These are phyloP conservation scores for Amaranthus tricolor DNA, from an alignment of 179 eudicot genomes.

Conservation along the genomic window DNA sequence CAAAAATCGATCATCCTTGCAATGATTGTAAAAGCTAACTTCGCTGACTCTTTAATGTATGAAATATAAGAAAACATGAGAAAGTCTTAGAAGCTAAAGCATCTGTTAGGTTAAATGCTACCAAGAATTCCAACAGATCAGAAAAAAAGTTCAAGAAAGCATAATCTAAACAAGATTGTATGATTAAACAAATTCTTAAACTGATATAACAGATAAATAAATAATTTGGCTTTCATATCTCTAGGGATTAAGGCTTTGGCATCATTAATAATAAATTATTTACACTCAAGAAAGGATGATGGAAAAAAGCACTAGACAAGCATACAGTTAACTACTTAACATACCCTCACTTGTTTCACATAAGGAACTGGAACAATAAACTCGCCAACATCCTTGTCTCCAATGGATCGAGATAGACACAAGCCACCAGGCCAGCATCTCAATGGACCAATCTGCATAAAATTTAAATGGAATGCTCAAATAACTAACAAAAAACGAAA, in stretches of 20 bases:
- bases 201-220: not conserved
- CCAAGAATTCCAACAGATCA: not conserved
- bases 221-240: not conserved
- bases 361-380: slow-evolving; percentile 91
- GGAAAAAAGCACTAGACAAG: not conserved
- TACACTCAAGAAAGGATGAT: not conserved
- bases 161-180: not conserved
- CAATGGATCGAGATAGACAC: slow-evolving; percentile 92
- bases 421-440: slow-evolving; percentile 99
- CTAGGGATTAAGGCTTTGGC: no score
- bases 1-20: not conserved
- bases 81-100: not conserved
- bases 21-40: not conserved
- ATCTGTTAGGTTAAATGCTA: not conserved
- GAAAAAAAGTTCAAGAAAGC: not conserved
- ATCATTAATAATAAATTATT: no score
- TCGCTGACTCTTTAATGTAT: not conserved
- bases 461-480: not conserved
- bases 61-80: not conserved
- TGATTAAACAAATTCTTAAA: not conserved
- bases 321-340: slow-evolving; percentile 26
- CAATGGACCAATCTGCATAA: slow-evolving; percentile 85
- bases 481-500: not conserved
- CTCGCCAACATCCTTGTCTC: slow-evolving; percentile 98
- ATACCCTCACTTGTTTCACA: slow-evolving; percentile 96